Percentiles rank a stretch among this genome's conserved stretches.
Conservation (phyloP, 176 grass and related monocot genomes). For the Carex parvula region DNA sequence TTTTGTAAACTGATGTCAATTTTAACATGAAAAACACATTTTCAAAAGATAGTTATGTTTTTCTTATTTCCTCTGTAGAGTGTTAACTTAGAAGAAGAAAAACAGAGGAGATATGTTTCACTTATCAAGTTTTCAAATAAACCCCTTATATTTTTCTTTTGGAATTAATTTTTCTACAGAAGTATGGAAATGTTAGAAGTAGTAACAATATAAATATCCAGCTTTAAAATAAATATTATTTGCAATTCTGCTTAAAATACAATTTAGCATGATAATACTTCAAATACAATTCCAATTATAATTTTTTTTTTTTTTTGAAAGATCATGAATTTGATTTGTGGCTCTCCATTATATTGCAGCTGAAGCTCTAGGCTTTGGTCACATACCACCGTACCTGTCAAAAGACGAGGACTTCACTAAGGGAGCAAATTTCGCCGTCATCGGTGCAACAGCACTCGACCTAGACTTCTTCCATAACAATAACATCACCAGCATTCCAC, state of each 20-base stretch:
- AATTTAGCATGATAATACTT: neutral
- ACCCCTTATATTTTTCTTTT: neutral
- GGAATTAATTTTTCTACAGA: neutral
- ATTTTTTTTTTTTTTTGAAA: neutral
- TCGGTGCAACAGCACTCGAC: constrained; percentile 64
- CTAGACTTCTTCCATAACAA: constrained; percentile 58
- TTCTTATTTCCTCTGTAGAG: neutral
- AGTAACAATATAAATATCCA: neutral
- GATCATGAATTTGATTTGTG: neutral
- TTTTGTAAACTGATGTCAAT: neutral
- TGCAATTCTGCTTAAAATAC: too few species aligned
- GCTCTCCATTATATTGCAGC: constrained; percentile 26
- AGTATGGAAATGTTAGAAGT: neutral
- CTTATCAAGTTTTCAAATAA: neutral
- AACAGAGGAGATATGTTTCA: neutral
- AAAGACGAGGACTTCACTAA: constrained; percentile 63
- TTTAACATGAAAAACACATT: neutral
- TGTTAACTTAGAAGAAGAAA: neutral
- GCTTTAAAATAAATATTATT: neutral
- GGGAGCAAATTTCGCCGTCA: constrained; percentile 85
- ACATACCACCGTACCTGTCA: constrained; percentile 51
- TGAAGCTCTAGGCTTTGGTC: constrained; percentile 53
- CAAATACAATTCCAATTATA: neutral
- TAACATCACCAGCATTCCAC: constrained; percentile 56
- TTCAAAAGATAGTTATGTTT: neutral